These are phyloP conservation scores for Lagerstroemia speciosa DNA, from an alignment of 345 rosid species.

Conservation along the genomic window DNA sequence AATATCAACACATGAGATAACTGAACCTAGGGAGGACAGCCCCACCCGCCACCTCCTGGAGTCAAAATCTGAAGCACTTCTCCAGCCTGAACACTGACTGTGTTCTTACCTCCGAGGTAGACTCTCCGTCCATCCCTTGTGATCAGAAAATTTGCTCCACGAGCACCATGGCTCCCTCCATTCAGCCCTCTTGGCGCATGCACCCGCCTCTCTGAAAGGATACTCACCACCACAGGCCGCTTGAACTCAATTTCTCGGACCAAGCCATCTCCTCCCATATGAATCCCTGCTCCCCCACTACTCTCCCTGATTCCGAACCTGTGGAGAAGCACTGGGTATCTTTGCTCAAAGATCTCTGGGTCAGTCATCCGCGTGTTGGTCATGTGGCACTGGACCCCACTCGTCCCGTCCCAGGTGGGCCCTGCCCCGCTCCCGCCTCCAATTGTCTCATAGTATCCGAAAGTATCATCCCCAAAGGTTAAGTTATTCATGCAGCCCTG, in stretches of 20 bases:
- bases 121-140: conserved; percentile 52
- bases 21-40: conserved; percentile 23
- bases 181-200: conserved; percentile 79
- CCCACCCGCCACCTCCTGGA: conserved; percentile 93
- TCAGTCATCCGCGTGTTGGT: conserved; percentile 97
- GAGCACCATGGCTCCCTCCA: conserved; percentile 73
- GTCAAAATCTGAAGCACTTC: conserved; percentile 80
- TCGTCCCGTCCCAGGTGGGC: conserved; percentile 78
- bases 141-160: conserved; percentile 71
- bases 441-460: conserved; percentile 90
- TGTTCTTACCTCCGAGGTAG: conserved; percentile 86
- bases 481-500: conserved; percentile 99
- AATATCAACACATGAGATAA: not conserved
- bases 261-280: conserved; percentile 77
- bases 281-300: conserved; percentile 76
- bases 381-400: conserved; percentile 98
- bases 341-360: conserved; percentile 94
- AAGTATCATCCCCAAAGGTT: conserved; percentile 81
- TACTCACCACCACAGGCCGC: conserved; percentile 67
- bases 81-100: conserved; percentile 61
- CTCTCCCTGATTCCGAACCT: conserved; percentile 69
- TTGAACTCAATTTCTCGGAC: conserved; percentile 88
- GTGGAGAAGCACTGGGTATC: conserved; percentile 84
- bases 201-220: conserved; percentile 96
- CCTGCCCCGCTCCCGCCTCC: conserved; percentile 98